Base-by-base conservation (phyloP, 108 stramenopile genomes). In the Poteriospumella lacustris region DNA sequence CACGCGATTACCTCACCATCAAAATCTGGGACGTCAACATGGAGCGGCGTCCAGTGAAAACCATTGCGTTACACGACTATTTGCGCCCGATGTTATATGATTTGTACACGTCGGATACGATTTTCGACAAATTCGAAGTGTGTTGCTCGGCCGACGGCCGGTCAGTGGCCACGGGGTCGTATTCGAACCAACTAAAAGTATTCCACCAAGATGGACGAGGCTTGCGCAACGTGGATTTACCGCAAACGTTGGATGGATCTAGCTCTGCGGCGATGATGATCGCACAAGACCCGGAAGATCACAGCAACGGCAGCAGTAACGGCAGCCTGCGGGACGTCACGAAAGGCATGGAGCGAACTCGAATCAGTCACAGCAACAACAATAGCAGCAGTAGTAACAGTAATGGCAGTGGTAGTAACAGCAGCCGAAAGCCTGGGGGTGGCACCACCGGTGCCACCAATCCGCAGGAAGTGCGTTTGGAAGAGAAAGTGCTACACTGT, bases 61-160 rank as follows among this genome's bases (percentile, higher is more conserved):
- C 78, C n/a, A 82, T 89, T 12, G 64, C 47, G 19, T 76, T 90
- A 29, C 87, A 90, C 69, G 87, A 89, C 5, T 78, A 87, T 43
- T 80, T 90, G 44, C 78, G 84, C 31, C 81, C 85, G 0, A 59
- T 76, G 78, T 72, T 90, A 36, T 67, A 52, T 34, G 80, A 89
- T 36, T 78, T 90, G 12, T 90, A 89, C 83, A 88, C 89, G 56
- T 85, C 67, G 59, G 89, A 90, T 76, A 81, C 77, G 59, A 90
- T 90, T 59, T 90, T 90, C 52, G 89, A 90, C 86, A 90, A 90
- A 86, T 90, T 90, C 76, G 88, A 89, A 82, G 78, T 85, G 24
- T 78, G 70, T 38, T 44, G 81, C 1, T 87, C 84, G n/a, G 69
- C 75, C 3, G 82, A 87, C 77, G 89, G 82, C 29, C 52, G 60